These are phyloP conservation scores for Jatropha multifida DNA, from an alignment of 441 rosid genomes.

Conservation along the genomic window DNA sequence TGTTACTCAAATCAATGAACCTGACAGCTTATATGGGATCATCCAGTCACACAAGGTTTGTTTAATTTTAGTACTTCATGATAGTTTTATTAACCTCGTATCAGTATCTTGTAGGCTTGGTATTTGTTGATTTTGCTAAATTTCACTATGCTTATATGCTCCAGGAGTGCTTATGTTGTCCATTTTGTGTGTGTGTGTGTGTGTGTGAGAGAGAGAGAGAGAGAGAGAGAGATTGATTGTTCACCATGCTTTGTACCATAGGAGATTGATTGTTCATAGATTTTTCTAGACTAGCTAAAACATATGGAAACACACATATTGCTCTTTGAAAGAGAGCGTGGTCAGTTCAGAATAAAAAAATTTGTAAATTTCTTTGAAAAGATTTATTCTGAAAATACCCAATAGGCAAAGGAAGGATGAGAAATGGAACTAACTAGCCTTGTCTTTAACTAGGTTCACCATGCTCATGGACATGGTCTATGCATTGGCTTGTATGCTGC, in stretches of 20 bases:
- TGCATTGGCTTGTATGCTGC: neutral
- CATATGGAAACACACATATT: neutral
- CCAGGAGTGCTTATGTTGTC: neutral
- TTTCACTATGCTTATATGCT: neutral
- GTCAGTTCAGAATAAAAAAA: neutral
- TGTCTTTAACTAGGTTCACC: neutral
- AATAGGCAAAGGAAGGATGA: neutral
- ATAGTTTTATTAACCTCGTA: conserved; percentile 6
- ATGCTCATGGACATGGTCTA: neutral
- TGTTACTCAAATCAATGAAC: conserved; percentile 88
- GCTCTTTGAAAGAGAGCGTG: neutral
- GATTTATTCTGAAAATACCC: neutral
- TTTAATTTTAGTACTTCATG: conserved; percentile 16
- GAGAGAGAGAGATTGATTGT: neutral
- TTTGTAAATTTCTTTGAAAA: neutral
- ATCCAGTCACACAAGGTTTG: conserved; percentile 88
- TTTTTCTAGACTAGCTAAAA: neutral
- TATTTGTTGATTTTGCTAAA: neutral
- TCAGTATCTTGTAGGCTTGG: neutral
- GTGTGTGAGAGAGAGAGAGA: neutral
- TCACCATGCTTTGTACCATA: neutral
- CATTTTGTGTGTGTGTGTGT: neutral
- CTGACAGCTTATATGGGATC: conserved; percentile 95
- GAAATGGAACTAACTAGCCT: neutral
- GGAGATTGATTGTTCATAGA: neutral